Conservation (phyloP, 305 asterid species). For the Euphrasia arctica region DNA sequence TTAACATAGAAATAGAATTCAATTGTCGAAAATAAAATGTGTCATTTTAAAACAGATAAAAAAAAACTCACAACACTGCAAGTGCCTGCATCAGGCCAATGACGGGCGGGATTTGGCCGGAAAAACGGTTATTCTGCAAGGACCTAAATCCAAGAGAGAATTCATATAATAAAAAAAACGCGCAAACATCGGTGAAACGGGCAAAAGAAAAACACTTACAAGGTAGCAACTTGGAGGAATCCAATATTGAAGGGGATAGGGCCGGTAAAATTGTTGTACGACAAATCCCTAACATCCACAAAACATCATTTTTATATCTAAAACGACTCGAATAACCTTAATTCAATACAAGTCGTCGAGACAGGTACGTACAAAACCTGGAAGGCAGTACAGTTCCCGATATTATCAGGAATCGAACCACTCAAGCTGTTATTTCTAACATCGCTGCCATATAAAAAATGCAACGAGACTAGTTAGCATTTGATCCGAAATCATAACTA, state of each 20-base stretch:
- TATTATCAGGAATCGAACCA: constrained; percentile 78
- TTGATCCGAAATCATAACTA: not conserved
- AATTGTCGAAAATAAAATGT: not conserved
- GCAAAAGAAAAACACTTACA: constrained; percentile 30
- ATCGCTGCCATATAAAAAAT: constrained; percentile 47
- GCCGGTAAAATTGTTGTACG: constrained; percentile 68
- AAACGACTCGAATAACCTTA: not conserved
- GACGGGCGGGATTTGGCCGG: constrained; percentile 83
- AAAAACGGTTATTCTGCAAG: constrained; percentile 66
- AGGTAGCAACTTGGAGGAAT: constrained; percentile 89
- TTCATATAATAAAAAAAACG: not conserved
- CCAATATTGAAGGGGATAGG: constrained; percentile 94
- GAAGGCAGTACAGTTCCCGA: constrained; percentile 91
- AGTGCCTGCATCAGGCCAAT: constrained; percentile 99
- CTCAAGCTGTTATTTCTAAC: constrained; percentile 91
- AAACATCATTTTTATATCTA: not conserved
- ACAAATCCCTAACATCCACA: constrained; percentile 60
- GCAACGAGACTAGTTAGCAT: not conserved
- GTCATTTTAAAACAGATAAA: not conserved
- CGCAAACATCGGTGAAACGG: not conserved
- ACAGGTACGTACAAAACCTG: constrained; percentile 85
- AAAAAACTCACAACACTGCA: constrained; percentile 82
- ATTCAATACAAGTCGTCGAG: not conserved
- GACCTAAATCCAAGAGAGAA: constrained; percentile 42
- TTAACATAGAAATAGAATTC: not conserved